Base-by-base conservation (phyloP, 108 stramenopile genomes). In the Nitzschia sp. region DNA sequence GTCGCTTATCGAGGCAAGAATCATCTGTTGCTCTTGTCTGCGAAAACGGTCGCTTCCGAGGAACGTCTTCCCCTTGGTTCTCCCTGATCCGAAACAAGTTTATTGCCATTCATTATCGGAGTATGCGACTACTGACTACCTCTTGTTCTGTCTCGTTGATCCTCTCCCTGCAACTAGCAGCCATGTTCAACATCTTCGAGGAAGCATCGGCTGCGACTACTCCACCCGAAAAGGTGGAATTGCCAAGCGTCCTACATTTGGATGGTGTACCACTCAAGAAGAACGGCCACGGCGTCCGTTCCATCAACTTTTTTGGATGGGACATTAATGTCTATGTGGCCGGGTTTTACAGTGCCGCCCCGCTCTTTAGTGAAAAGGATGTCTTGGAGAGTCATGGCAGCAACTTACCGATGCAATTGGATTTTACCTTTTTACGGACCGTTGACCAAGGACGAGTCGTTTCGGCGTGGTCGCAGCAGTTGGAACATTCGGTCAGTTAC, bases 221-320 rank as follows among this genome's bases (percentile, higher is more conserved):
- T 11, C 26, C 54, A 8, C 18, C 53, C 0, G 74, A 75, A 51
- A 60, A 66, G 5, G 60, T 75, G 0, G 29, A 68, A 3, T 27
- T 68, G 48, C 74, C 74, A 18, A 48, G 30, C 5, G 9, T 47
- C 13, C 30, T 18, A 19, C 29, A 21, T 19, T 2, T 78, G 48
- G 77, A 70, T 46, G 77, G 70, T 1, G 27, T 60, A 1, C 8
- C 31, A 31, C 34, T 78, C 49, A 57, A 67, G 15, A 38, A 64
- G n/a, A 70, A 78, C 42, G 77, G 70, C 4, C 69, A 78, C 0
- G 77, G 77, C 30, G 38, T 78, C 28, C 70, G 77, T 18, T 54
- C 28, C 24, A 53, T 70, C 8, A 54, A 53, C 13, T 66, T 72
- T 62, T 66, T 72, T 21, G 77, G 77, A 1, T 34, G 71, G 57